These are phyloP conservation scores for Corchorus olitorius DNA, from an alignment of 345 rosid genomes.

Conservation along the genomic window DNA sequence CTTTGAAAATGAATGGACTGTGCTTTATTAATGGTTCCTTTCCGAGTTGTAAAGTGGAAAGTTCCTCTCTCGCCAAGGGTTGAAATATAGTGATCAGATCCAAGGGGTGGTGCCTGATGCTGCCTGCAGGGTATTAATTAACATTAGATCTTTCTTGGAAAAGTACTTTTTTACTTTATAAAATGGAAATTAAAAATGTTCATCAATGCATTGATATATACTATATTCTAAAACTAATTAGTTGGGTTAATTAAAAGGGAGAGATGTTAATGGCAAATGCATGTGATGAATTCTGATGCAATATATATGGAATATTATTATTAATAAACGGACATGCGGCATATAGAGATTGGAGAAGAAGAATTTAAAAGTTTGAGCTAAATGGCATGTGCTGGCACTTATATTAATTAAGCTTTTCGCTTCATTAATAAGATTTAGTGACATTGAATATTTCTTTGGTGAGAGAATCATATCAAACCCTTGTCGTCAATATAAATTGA, in stretches of 20 bases:
- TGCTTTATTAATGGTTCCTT: neutral
- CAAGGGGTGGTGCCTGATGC: neutral
- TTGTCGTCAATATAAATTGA: neutral
- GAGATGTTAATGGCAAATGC: neutral
- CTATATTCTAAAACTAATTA: neutral
- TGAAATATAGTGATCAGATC: neutral
- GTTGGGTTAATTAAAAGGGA: neutral
- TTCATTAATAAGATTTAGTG: neutral
- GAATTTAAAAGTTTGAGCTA: neutral
- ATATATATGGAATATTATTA: neutral
- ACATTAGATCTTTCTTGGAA: neutral
- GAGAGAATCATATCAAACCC: neutral
- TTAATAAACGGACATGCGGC: neutral
- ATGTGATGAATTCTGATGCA: neutral
- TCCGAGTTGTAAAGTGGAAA: neutral
- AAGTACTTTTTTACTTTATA: neutral
- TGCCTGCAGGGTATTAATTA: neutral
- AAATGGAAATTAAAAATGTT: neutral
- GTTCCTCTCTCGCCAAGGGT: neutral
- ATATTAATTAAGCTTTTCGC: neutral
- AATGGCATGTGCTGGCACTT: neutral
- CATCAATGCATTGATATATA: neutral
- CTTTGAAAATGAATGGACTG: neutral
- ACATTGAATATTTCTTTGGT: neutral
- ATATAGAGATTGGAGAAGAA: neutral